Evolutionary conservation across 106 monocot species (phyloP).

Genomic region (Apostasia ramifera): DNA sequence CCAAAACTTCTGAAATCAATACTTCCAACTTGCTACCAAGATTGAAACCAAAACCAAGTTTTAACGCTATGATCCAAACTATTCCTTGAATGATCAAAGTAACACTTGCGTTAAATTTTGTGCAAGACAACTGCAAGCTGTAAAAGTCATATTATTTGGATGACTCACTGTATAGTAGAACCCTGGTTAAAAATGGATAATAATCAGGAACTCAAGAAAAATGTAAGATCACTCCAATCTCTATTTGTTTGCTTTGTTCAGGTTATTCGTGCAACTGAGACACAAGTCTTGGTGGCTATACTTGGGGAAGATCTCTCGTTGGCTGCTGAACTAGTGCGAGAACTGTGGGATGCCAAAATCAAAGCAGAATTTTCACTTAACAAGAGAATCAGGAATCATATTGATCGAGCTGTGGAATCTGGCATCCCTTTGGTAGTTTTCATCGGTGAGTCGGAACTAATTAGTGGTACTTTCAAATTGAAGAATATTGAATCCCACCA

Average conservation of each 20-base stretch:
- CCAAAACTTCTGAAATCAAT: too few relatives aligned
- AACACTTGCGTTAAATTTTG: neutral
- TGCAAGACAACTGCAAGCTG: neutral
- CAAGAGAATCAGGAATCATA: slow-evolving; percentile 75
- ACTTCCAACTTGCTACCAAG: too few relatives aligned
- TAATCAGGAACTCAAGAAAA: too few relatives aligned
- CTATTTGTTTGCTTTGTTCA: slow-evolving; percentile 11
- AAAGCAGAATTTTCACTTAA: slow-evolving; percentile 69
- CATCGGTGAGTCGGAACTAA: slow-evolving; percentile 57
- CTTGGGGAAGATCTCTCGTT: slow-evolving; percentile 62
- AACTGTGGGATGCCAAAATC: slow-evolving; percentile 77
- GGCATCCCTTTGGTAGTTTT: slow-evolving; percentile 81
- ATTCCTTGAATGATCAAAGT: too few relatives aligned
- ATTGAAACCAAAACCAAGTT: too few relatives aligned
- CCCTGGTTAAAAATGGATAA: too few relatives aligned
- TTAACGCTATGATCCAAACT: too few relatives aligned
- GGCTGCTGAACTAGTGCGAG: slow-evolving; percentile 62
- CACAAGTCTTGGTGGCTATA: slow-evolving; percentile 85
- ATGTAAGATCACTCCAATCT: too few relatives aligned
- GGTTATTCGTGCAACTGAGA: slow-evolving; percentile 76
- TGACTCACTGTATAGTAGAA: too few relatives aligned
- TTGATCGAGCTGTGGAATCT: slow-evolving; percentile 46
- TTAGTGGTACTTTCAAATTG: slow-evolving; percentile 50
- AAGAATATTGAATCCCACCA: slow-evolving; percentile 57
- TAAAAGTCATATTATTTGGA: too few relatives aligned